phyloP scores from a whole-genome alignment of 2,329 filamentous ascomycete genomes.

The Neofusicoccum umdonicola region DNA sequence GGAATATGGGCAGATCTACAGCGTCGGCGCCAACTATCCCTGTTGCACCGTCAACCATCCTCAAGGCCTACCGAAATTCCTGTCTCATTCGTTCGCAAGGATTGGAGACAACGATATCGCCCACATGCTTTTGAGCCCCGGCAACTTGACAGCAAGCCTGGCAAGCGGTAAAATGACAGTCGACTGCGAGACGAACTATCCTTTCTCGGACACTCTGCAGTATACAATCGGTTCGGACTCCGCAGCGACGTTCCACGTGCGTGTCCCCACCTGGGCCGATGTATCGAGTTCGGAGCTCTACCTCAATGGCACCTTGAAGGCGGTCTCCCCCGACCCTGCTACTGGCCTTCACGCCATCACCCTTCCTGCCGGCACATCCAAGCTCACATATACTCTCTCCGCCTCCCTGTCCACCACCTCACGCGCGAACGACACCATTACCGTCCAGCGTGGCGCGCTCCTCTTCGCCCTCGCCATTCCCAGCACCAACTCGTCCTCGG shows the following conservation, averaged over 20 bases:
- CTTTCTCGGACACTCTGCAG: conserved; percentile 40
- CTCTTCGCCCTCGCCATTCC: conserved; percentile 37
- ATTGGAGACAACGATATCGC: conserved; percentile 46
- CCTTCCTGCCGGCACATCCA: conserved; percentile 34
- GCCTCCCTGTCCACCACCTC: conserved; percentile 23
- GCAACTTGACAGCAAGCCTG: conserved; percentile 37
- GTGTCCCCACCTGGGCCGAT: conserved; percentile 47
- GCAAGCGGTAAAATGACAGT: conserved; percentile 40
- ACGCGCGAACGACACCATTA: conserved; percentile 39
- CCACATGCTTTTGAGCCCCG: conserved; percentile 52
- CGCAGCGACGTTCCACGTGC: conserved; percentile 45
- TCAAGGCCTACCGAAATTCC: conserved; percentile 57
- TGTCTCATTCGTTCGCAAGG: conserved; percentile 45
- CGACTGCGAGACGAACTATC: conserved; percentile 51
- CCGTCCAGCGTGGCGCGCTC: conserved; percentile 36
- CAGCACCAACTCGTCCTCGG: conserved; percentile 22
- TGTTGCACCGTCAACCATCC: conserved; percentile 61
- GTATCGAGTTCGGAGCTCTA: conserved; percentile 14
- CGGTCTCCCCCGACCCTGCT: conserved; percentile 31
- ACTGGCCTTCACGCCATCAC: conserved; percentile 40
- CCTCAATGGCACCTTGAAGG: conserved; percentile 18
- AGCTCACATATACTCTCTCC: conserved; percentile 34
- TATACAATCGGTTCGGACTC: conserved; percentile 41
- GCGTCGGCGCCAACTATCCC: conserved; percentile 50
- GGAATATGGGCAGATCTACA: conserved; percentile 47